Percentiles rank a stretch among this genome's conserved stretches.
Conservation (phyloP, 345 rosid species). For the Ceriops decandra region DNA sequence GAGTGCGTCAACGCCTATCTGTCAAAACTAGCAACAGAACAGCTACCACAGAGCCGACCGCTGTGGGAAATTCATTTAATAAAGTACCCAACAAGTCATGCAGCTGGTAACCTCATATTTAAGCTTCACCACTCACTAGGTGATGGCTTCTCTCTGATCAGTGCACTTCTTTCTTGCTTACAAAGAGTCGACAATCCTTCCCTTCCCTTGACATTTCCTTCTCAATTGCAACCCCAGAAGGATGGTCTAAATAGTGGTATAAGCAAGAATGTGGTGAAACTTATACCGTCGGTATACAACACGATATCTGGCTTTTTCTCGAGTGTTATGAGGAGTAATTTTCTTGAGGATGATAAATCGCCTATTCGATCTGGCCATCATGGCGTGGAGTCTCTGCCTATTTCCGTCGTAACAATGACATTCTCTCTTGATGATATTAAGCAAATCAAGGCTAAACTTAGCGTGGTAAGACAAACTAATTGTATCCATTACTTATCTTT, state of each 20-base stretch:
- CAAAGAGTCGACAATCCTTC: slow-evolving; percentile 49
- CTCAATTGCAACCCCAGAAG: neutral
- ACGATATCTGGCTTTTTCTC: slow-evolving; percentile 34
- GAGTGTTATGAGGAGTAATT: slow-evolving; percentile 41
- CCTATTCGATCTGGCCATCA: slow-evolving; percentile 33
- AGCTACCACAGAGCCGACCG: slow-evolving; percentile 33
- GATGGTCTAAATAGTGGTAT: neutral
- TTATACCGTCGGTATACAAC: slow-evolving; percentile 18
- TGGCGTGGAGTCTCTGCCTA: slow-evolving; percentile 35
- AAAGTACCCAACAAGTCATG: slow-evolving; percentile 34
- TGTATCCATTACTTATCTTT: too few relatives aligned
- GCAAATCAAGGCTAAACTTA: slow-evolving; percentile 35
- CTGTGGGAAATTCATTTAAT: slow-evolving; percentile 54
- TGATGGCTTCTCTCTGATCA: slow-evolving; percentile 51
- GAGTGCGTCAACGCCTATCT: slow-evolving; percentile 28
- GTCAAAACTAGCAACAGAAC: slow-evolving; percentile 25
- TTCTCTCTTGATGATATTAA: slow-evolving; percentile 40
- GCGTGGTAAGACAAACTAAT: slow-evolving; percentile 25
- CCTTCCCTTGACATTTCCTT: slow-evolving; percentile 41
- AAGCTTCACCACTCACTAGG: slow-evolving; percentile 61
- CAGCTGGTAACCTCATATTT: slow-evolving; percentile 33
- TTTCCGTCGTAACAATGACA: slow-evolving; percentile 18
- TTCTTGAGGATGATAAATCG: slow-evolving; percentile 34
- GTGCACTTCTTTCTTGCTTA: slow-evolving; percentile 50
- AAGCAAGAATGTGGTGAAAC: neutral